Evolutionary conservation across 1,284 basidiomycete species (phyloP), one percentile per base, ranked within the genome.

Genomic region (Termitomyces sp.): DNA sequence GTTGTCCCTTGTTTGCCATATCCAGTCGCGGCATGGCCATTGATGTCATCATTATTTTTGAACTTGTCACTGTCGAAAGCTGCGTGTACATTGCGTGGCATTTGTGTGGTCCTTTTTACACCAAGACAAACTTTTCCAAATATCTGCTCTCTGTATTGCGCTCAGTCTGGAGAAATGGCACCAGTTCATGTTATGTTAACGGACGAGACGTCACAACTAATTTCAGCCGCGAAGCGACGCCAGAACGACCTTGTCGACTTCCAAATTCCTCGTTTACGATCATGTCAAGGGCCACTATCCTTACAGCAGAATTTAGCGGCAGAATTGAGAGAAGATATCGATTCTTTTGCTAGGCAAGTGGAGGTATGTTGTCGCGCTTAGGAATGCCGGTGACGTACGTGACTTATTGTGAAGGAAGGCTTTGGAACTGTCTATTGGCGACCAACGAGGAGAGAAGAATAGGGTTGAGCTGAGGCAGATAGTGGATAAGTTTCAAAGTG

Each of bases 241-340:
- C 73, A 83, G 57, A 76, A 70, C 5, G 90, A 93, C 67, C 68
- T 95, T 6, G 64, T 73, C 4, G 74, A 83, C 8, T 84, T 84
- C 62, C 89, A 92, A 67, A 78, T 96, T 38, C 88, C 90, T 0
- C 81, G 89, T 5, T 73, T 95, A 48, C 74, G 77, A 7, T 66
- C 72, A 46, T 93, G 88, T 66, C 72, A 68, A 10, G 89, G 87
- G 0, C 84, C 90, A 1, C 69, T 89, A 5, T 66, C 77, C 0
- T 65, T 82, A 5, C 91, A 94, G 62, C 86, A 91, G 64, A 80
- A 83, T 50, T 77, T 89, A 50, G 83, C 84, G 0, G 81, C 82
- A 2, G 91, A 92, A 66, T 68, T 94, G 54, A 76, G 88, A 33
- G 84, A 87, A 52, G 92, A 94, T 62, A 71, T 92, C 12, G 84